Conservation (phyloP, 768 basidiomycete genomes). For the Daedaleopsis sinensis region DNA sequence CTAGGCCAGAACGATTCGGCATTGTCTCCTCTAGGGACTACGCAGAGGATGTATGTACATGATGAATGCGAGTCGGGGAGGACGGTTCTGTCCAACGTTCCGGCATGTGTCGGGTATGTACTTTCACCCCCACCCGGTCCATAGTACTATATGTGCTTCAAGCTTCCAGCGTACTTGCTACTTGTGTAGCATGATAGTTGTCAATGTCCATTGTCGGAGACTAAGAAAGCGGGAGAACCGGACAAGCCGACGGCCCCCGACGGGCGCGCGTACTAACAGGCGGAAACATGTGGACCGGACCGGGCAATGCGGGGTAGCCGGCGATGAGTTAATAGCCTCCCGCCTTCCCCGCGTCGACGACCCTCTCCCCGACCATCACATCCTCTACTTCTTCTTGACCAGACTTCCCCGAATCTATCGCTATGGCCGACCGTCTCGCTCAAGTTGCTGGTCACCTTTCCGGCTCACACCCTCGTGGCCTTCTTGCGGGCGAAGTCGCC, state of each 20-base stretch:
- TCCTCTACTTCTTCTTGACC: conserved; percentile 3
- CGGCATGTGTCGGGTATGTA: too few species aligned
- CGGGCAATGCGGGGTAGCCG: conserved; percentile 21
- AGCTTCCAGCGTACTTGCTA: too few species aligned
- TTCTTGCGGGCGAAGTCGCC: conserved; percentile 77
- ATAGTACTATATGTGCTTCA: too few species aligned
- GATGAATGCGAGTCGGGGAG: too few species aligned
- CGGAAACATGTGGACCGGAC: conserved; percentile 20
- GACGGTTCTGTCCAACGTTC: too few species aligned
- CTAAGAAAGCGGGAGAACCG: background rate
- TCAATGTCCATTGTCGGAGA: background rate
- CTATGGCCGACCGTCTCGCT: conserved; percentile 47
- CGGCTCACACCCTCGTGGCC: conserved; percentile 51
- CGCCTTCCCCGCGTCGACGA: background rate
- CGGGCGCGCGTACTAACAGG: background rate
- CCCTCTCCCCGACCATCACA: conserved; percentile 9
- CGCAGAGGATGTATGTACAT: too few species aligned
- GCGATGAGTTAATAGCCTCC: conserved; percentile 4
- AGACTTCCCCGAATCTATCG: background rate
- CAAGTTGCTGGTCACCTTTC: conserved; percentile 75
- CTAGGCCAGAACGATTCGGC: background rate
- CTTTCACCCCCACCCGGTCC: too few species aligned
- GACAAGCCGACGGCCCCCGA: background rate
- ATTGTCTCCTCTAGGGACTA: too few species aligned
- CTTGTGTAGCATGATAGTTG: background rate